Evolutionary conservation across 257 asterid species (phyloP), one percentile per base, ranked within the genome.

Genomic region (Nicotiana obtusifolia): DNA sequence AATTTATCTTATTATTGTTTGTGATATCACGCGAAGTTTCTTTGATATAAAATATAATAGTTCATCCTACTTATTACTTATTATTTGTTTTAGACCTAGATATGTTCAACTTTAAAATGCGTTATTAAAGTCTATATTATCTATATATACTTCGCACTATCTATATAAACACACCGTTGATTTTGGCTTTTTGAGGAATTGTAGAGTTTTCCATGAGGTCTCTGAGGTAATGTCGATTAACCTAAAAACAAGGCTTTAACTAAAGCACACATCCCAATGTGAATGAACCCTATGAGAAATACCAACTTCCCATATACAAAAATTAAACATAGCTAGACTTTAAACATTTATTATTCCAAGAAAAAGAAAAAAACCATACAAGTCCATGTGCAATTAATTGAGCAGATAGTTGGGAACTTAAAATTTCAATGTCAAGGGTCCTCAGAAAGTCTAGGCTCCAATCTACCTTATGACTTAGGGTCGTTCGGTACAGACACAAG

Each of bases 311-410:
- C 7, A 68, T 20, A 13, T 67, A 20, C n/a, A n/a, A 69, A 6
- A 64, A 13, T 61, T 20, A 61, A 61, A 61, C 67, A 10, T 61
- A 61, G 14, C 28, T 20, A 59, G 28, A 10, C 8, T 22, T 22
- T 22, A 61, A 61, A 24, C 67, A 61, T 22, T 61, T 24, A 66
- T 31, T 31, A 17, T 26, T 75, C 20, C 15, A 49, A 49, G 22
- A 24, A 73, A 22, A 71, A 14, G 0, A 73, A 14, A 47, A 22
- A 47, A 47, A 24, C 61, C 61, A 73, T 47, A 73, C 61, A 22
- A 22, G 80, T 75, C 2, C 80, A 75, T 49, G 80, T 75, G 80
- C 80, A 75, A 49, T 75, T 75, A 75, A 75, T 75, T 75, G 44
- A 15, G 80, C 7, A 26, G 62, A 75, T 75, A 22, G 80, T 49